These are phyloP conservation scores for Scenedesmus sp. DNA, from an alignment of 163 green algal species.

Conservation along the genomic window DNA sequence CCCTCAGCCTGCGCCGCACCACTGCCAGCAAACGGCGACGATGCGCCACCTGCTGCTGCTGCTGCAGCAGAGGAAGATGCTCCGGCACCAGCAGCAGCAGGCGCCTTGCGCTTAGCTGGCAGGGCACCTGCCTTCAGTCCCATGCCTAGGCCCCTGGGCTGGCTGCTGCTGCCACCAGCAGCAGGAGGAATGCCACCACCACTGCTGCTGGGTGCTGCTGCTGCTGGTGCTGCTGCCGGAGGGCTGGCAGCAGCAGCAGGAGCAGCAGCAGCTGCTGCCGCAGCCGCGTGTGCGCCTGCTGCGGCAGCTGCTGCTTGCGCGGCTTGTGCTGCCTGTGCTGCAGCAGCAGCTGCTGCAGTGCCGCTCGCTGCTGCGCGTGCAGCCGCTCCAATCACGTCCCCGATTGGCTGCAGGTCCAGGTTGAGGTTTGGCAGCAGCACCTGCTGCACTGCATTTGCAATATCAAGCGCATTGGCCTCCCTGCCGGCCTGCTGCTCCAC, in stretches of 20 bases:
- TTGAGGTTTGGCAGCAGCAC: conserved; percentile 34
- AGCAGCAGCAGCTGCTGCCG: not conserved
- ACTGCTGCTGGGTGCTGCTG: not conserved
- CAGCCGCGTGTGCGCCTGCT: not conserved
- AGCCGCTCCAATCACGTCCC: not conserved
- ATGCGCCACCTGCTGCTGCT: conserved; percentile 4
- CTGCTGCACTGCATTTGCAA: conserved; percentile 38
- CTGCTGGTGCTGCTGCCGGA: conserved; percentile 18
- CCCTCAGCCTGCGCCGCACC: not conserved
- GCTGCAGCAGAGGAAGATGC: not conserved
- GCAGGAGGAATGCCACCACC: not conserved
- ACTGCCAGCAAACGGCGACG: not conserved
- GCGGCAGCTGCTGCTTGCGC: not conserved
- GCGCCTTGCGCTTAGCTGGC: conserved; percentile 52
- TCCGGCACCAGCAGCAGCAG: conserved; percentile 1
- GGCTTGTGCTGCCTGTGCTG: not conserved
- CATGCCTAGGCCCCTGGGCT: conserved; percentile 26
- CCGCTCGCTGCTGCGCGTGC: conserved; percentile 20
- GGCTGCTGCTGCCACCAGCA: conserved; percentile 24
- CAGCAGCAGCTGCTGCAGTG: conserved; percentile 13
- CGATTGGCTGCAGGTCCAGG: conserved; percentile 10
- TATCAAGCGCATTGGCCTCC: conserved; percentile 37
- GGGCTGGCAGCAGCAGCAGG: not conserved
- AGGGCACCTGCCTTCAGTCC: conserved; percentile 4
- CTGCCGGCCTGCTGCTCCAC: conserved; percentile 37